Evolutionary conservation across 495 filamentous ascomycete genomes (phyloP), one percentile per base, ranked within the genome.

Genomic region (Immersiella caudata): DNA sequence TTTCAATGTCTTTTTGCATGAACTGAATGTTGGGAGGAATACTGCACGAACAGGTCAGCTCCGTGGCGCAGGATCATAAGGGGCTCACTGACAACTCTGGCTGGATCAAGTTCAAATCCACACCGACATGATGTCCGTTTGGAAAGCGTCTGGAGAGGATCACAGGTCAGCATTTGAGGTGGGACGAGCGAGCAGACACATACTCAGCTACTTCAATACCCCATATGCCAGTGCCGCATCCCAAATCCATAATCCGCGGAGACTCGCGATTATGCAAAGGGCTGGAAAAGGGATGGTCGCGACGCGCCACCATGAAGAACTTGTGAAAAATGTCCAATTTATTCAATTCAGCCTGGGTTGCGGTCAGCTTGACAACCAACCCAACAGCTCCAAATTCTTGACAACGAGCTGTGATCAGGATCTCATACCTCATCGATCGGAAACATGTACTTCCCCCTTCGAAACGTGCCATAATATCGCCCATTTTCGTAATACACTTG

Each of bases 211-310:
- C 89, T 69, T 95, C 90, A 71, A 96, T 94, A 22, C 88, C 85
- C 94, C 94, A 97, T 57, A 97, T 94, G 6, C 94, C 93, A 0
- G 94, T 96, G 12, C 94, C 94, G 68, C 90, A 92, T 26, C 94
- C 94, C 57, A 97, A 75, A 75, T 97, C 94, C 24, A 97, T 79
- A 49, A 96, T 88, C 24, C 86, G 78, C 6, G 80, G 78, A 29
- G 55, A 54, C 36, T 68, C 68, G 11, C 49, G 27, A 26, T 70
- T 67, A 9, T 67, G 60, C 12, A 93, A 82, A 0, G 90, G 85
- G 25, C 85, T 83, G 51, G 69, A 78, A 67, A 88, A 83, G 21
- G 88, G 78, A 69, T 81, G 76, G 68, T 89, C 81, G 64, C 82
- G 66, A 75, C 92, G 88, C 21, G 88, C 89, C 6, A 91, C 87